Conservation (phyloP, 2,329 filamentous ascomycete genomes). For the Nothomitra cinnamomea region DNA sequence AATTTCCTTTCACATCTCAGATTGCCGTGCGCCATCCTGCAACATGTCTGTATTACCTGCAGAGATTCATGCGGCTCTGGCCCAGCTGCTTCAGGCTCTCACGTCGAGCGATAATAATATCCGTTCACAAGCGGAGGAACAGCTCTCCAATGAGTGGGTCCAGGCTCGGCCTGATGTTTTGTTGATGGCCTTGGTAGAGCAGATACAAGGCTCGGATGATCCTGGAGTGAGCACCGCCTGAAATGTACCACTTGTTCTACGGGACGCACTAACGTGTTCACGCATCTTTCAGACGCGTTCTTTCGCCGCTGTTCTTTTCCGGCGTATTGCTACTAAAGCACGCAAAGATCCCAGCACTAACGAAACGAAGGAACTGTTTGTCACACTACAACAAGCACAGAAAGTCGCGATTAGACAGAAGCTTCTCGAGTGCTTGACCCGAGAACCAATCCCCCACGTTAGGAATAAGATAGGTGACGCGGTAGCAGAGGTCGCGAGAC, state of each 20-base stretch:
- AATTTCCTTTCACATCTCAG: slow-evolving; percentile 2
- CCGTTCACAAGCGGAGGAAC: slow-evolving; percentile 75
- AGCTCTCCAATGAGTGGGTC: slow-evolving; percentile 83
- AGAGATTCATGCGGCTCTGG: slow-evolving; percentile 70
- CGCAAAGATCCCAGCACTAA: slow-evolving; percentile 53
- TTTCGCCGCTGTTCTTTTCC: slow-evolving; percentile 86
- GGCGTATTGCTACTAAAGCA: slow-evolving; percentile 79
- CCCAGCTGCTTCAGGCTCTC: slow-evolving; percentile 72
- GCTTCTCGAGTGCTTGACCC: slow-evolving; percentile 58
- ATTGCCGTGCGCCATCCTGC: slow-evolving; percentile 5
- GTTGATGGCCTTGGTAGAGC: slow-evolving; percentile 86
- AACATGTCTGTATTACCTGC: slow-evolving; percentile 72
- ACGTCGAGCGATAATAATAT: slow-evolving; percentile 78
- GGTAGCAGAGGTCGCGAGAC: slow-evolving; percentile 86
- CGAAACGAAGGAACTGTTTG: slow-evolving; percentile 67
- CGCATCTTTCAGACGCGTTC: slow-evolving; percentile 50
- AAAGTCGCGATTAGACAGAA: slow-evolving; percentile 67
- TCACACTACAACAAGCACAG: slow-evolving; percentile 58
- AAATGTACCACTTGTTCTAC: neutral
- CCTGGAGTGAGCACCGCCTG: slow-evolving; percentile 39
- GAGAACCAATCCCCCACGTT: slow-evolving; percentile 56
- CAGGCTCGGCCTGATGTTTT: slow-evolving; percentile 65
- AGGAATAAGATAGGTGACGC: slow-evolving; percentile 95
- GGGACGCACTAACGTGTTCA: slow-evolving; percentile 5
- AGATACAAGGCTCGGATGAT: slow-evolving; percentile 65